These are phyloP conservation scores for Allium cepa DNA, from an alignment of 106 monocot genomes.

Conservation along the genomic window DNA sequence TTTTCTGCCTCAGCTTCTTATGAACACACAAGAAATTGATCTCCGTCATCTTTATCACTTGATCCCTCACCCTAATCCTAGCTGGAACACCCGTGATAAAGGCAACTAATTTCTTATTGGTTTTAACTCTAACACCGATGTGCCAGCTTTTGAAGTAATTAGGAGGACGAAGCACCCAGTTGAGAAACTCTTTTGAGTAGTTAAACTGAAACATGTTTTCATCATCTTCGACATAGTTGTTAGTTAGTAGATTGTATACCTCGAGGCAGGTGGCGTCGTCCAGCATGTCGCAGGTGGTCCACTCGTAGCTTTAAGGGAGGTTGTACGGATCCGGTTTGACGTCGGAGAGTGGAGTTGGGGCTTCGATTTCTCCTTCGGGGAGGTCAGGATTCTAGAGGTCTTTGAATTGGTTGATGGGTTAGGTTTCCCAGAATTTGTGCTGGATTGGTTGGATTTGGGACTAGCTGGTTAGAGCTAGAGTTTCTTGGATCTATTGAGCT, in stretches of 20 bases:
- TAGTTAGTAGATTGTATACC: conserved; percentile 50
- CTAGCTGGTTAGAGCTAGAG: conserved; percentile 13
- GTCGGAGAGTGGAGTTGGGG: conserved; percentile 43
- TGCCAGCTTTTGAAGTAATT: conserved; percentile 49
- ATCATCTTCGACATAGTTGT: conserved; percentile 75
- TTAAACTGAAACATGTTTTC: conserved; percentile 72
- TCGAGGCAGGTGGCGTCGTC: conserved; percentile 40
- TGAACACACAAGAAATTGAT: conserved; percentile 68
- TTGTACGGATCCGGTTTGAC: conserved; percentile 52
- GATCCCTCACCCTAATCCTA: conserved; percentile 32
- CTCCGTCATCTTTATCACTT: conserved; percentile 50
- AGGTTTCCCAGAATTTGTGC: conserved; percentile 81
- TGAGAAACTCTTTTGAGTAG: conserved; percentile 65
- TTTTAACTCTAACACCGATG: conserved; percentile 56
- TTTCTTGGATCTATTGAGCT: conserved; percentile 39
- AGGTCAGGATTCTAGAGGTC: conserved; percentile 38
- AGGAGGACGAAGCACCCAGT: conserved; percentile 67
- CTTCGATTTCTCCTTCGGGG: conserved; percentile 54
- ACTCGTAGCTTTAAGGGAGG: conserved; percentile 61
- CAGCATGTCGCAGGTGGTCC: conserved; percentile 61
- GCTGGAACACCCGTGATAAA: conserved; percentile 72
- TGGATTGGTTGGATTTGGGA: conserved; percentile 2
- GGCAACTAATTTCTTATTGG: conserved; percentile 62
- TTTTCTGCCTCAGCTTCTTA: conserved; percentile 66
- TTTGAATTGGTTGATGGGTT: conserved; percentile 66